These are phyloP conservation scores for Podaxis sp. DNA, from an alignment of 768 basidiomycete genomes.

Conservation along the genomic window DNA sequence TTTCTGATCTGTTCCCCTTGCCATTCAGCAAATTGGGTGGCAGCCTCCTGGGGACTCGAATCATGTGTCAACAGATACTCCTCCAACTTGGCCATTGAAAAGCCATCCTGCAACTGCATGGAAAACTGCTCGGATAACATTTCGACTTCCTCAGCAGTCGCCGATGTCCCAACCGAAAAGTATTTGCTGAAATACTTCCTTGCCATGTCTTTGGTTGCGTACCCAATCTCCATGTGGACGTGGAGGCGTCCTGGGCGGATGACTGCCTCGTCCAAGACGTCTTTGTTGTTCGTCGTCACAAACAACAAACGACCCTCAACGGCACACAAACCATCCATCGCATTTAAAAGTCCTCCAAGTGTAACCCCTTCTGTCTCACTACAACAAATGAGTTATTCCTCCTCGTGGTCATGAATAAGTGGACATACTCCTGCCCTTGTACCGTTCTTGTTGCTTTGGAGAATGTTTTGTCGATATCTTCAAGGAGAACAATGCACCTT, in stretches of 20 bases:
- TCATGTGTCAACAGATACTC: neutral
- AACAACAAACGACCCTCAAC: constrained; percentile 50
- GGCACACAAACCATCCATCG: constrained; percentile 67
- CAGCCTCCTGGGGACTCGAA: neutral
- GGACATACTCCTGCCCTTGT: constrained; percentile 26
- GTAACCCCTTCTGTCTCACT: constrained; percentile 38
- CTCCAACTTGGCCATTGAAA: neutral
- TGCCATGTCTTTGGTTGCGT: constrained; percentile 59
- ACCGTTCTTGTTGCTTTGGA: constrained; percentile 27
- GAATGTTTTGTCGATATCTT: constrained; percentile 55
- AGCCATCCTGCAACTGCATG: constrained; percentile 50
- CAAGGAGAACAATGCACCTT: constrained; percentile 64
- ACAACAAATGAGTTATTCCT: neutral
- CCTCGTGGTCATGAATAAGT: neutral
- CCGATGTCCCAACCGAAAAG: constrained; percentile 24
- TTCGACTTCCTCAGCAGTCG: neutral
- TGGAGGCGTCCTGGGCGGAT: constrained; percentile 71
- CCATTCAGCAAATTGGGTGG: neutral
- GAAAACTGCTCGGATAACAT: constrained; percentile 40
- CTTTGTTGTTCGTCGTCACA: constrained; percentile 70
- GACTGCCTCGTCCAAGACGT: constrained; percentile 60
- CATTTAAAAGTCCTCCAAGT: constrained; percentile 66
- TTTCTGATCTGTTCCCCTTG: neutral
- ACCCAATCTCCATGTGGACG: constrained; percentile 62
- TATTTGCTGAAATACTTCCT: constrained; percentile 59